Evolutionary conservation across 2,329 filamentous ascomycete genomes (phyloP).

Genomic region (Fusarium newnesense): DNA sequence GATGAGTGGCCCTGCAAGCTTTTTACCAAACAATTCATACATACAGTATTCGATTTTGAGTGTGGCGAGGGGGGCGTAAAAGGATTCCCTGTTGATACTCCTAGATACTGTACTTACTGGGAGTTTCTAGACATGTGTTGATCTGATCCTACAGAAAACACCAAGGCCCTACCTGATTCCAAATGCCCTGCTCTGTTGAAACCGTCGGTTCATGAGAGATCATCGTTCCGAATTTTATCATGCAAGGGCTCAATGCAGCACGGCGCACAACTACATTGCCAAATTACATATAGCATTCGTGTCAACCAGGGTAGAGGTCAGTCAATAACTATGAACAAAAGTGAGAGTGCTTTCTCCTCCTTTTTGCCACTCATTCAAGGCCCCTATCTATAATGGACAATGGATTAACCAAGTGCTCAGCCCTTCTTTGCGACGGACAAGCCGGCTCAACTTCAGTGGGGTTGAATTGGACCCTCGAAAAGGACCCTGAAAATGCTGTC

Average conservation of each 20-base stretch:
- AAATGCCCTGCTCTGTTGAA: not conserved
- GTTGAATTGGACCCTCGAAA: constrained; percentile 31
- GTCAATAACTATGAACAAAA: not conserved
- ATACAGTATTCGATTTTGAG: not conserved
- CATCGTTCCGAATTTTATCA: constrained; percentile 8
- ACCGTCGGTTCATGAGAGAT: constrained; percentile 14
- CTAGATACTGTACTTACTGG: not conserved
- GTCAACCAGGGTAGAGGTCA: not conserved
- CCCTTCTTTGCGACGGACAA: not conserved
- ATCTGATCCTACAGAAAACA: constrained; percentile 4
- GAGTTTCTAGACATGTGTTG: not conserved
- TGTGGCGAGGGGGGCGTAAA: constrained; percentile 9
- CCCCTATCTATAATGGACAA: not conserved
- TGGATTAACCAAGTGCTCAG: constrained; percentile 7
- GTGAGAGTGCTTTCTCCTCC: not conserved
- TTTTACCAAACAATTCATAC: not conserved
- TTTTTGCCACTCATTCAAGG: constrained; percentile 10
- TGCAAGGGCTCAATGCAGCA: constrained; percentile 4
- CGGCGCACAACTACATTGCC: not conserved
- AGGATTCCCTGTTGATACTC: not conserved
- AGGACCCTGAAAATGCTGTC: constrained; percentile 36
- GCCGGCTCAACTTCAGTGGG: constrained; percentile 14
- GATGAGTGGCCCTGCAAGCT: not conserved
- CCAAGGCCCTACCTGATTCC: not conserved
- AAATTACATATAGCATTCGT: not conserved